phyloP scores from a whole-genome alignment of 1,284 basidiomycete species.

The Coniferiporia sulphurascens region DNA sequence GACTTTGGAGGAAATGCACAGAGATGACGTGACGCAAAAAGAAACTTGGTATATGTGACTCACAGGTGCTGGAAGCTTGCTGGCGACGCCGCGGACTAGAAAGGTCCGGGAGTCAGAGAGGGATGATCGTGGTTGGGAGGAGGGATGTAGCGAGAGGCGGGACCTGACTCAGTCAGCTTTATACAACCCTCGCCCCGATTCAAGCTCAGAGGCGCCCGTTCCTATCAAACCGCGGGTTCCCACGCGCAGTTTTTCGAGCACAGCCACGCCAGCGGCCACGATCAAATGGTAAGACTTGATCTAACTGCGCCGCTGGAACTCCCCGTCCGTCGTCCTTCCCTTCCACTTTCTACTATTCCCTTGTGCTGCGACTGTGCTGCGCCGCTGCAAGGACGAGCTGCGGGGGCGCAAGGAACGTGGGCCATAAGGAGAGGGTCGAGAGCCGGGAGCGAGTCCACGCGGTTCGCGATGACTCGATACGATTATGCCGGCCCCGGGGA shows the following conservation, averaged over 20 bases:
- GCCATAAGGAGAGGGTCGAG: neutral
- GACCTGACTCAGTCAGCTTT: slow-evolving; percentile 22
- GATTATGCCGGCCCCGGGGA: neutral
- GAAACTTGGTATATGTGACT: slow-evolving; percentile 17
- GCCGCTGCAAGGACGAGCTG: neutral
- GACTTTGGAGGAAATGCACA: slow-evolving; percentile 1
- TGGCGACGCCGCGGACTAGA: slow-evolving; percentile 18
- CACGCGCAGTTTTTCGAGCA: slow-evolving; percentile 6
- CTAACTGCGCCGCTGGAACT: slow-evolving; percentile 8
- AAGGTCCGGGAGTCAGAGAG: slow-evolving; percentile 18
- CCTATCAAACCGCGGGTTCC: neutral
- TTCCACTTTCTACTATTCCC: neutral
- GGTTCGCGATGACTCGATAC: neutral
- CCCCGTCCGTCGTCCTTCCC: neutral
- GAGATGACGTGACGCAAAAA: slow-evolving; percentile 13
- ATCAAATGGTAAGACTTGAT: neutral
- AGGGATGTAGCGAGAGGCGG: slow-evolving; percentile 16
- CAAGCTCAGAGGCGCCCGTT: slow-evolving; percentile 22
- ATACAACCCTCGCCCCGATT: slow-evolving; percentile 16
- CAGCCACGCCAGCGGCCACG: neutral
- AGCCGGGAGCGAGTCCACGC: neutral
- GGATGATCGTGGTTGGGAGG: slow-evolving; percentile 17
- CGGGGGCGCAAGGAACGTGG: neutral
- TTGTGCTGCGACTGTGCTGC: too few species aligned
- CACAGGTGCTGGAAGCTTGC: slow-evolving; percentile 12